Conservation (phyloP, 305 asterid genomes). For the Petunia hybrid region DNA sequence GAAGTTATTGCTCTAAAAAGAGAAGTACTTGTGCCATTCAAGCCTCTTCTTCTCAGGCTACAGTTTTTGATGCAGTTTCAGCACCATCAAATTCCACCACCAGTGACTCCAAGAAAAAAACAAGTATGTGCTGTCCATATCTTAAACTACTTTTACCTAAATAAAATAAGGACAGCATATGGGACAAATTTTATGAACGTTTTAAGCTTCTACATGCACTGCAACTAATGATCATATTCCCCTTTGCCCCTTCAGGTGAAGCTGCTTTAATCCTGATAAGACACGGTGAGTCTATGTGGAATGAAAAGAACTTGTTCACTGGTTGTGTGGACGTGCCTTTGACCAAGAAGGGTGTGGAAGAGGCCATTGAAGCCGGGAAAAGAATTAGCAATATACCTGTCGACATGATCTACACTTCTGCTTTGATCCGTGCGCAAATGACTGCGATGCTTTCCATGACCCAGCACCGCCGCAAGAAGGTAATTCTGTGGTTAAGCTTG, state of each 20-base stretch:
- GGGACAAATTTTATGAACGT: neutral
- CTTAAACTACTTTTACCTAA: conserved; percentile 6
- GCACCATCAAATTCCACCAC: conserved; percentile 58
- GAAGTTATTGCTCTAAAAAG: conserved; percentile 51
- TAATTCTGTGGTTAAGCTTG: conserved; percentile 33
- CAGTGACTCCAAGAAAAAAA: conserved; percentile 70
- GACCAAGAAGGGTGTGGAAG: conserved; percentile 90
- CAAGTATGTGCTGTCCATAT: conserved; percentile 54
- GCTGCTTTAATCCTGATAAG: conserved; percentile 88
- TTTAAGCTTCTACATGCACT: neutral
- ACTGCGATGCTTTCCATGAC: conserved; percentile 99
- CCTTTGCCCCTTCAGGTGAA: conserved; percentile 55
- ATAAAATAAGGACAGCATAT: neutral
- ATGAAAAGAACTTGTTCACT: conserved; percentile 94
- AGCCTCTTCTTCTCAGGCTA: conserved; percentile 62
- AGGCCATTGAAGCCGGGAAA: conserved; percentile 93
- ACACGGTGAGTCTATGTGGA: conserved; percentile 99
- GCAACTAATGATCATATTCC: neutral
- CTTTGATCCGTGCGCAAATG: conserved; percentile 95
- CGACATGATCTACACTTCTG: conserved; percentile 87
- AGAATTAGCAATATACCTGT: conserved; percentile 91
- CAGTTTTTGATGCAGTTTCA: conserved; percentile 57
- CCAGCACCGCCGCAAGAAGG: conserved; percentile 96
- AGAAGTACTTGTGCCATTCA: conserved; percentile 52
- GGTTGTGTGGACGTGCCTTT: conserved; percentile 98